Base-by-base conservation (phyloP, 2,329 filamentous ascomycete species). In the Bertia moriformis region DNA sequence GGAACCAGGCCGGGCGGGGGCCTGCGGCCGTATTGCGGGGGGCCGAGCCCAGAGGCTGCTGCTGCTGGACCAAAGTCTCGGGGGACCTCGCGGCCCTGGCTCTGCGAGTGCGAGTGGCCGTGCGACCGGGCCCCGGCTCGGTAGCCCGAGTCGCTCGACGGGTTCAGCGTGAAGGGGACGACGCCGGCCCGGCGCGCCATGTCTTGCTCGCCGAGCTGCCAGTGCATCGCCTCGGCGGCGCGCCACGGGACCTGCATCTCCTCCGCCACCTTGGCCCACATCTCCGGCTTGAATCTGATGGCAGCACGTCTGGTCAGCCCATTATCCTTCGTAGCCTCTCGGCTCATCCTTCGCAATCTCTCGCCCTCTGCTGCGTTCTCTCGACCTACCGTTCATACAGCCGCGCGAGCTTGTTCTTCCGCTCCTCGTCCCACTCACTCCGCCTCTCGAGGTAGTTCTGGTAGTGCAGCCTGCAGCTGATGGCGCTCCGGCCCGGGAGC, bases 161-260 rank as follows among this genome's bases (percentile, higher is more conserved):
- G 68, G 13, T 78, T 75, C 20, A 85, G 64, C 3, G 78, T 75
- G 59, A 95, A 95, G 1, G 89, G 86, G 4, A 83, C 79, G 27
- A 91, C 86, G 35, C 91, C 89, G 33, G 89, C 89, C 42, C 89
- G 80, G 44, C 83, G 75, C 37, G 88, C 88, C 86, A 98, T 96
- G 51, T 95, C 91, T 48, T 78, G 68, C 56, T 94, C 86, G 45
- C 89, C 89, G 40, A 98, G 69, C 53, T 93, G 83, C 89, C 91
- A 98, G 61, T 96, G 91, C 88, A 95, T 95, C 3, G 86, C 88
- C 61, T 98, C 89, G 37, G 85, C 89, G 14, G 91, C 87, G 51
- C 91, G 75, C 89, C 89, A 96, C 22, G 89, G 91, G 41, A 95
- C 80, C 19, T 78, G 79, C 79, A 98, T 89, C 59, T 96, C 89